Base-by-base conservation (phyloP, 345 rosid species). In the Laguncularia racemosa region DNA sequence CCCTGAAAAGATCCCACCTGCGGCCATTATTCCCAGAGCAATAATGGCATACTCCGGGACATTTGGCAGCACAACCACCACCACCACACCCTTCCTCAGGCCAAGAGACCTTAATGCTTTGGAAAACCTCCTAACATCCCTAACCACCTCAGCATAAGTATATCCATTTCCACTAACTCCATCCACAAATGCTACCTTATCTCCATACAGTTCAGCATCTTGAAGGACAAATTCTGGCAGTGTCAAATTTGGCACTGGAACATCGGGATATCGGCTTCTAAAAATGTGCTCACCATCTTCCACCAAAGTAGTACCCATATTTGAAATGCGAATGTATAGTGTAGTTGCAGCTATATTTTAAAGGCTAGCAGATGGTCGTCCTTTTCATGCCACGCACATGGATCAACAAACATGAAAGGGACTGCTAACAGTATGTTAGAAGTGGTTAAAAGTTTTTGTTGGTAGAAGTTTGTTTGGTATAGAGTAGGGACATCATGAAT, bases 1-100 rank as follows among this genome's bases (percentile, higher is more conserved):
- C 1, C 96, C 99, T 0, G 99, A 95, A 69, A 87, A 90, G 23
- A 95, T 86, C 14, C 83, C 92, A 5, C 96, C 92, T 7, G 96
- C 84, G 16, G 99, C 78, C 99, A 95, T 95, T 57, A 90, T 81
- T 13, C 95, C 97, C 0, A 90, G 82, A 0, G 83, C 95, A 18
- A 85, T 76, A 16, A 90, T 88, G 57, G 78, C 97, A 61, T 88
- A 95, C 70, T 88, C 99, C 0, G 93, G 95, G 12, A 88, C 68
- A 45, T 90, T 90, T 6, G 99, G 99, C 28, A 95, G 80, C 55
- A 79, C 83, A n/a, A 90, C 92, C 16, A 90, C 58, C 68, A 95
- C 92, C 5, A 90, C 87, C n/a, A 66, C 73, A 33, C 96, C 96
- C 66, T 84, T 90, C 70, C 84, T 84, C 48, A 90, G 77, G 17